Percentiles rank a stretch among this genome's conserved stretches.
Evolutionary conservation across 2,329 filamentous ascomycete genomes (phyloP).

Genomic region (Botryotinia narcissicola): DNA sequence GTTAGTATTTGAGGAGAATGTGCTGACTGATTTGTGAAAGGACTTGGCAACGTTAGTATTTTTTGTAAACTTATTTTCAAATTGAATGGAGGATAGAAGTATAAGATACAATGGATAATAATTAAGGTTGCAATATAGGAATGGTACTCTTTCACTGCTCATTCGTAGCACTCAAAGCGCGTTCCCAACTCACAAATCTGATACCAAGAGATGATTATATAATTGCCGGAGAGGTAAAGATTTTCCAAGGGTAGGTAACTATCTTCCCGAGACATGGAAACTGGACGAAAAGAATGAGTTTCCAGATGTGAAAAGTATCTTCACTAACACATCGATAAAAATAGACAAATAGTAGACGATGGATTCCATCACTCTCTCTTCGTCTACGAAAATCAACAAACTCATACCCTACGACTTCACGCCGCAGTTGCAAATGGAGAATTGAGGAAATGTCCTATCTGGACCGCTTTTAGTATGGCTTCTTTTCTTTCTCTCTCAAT

Average conservation of each 20-base stretch:
- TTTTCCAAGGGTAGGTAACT: constrained; percentile 56
- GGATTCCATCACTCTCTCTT: constrained; percentile 52
- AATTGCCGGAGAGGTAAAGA: constrained; percentile 48
- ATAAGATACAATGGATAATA: neutral
- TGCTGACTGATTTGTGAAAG: neutral
- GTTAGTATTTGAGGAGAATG: neutral
- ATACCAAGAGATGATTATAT: constrained; percentile 48
- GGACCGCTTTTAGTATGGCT: constrained; percentile 59
- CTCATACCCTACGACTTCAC: constrained; percentile 52
- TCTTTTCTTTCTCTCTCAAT: neutral
- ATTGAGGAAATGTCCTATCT: constrained; percentile 55
- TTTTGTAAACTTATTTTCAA: no score
- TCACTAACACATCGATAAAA: neutral
- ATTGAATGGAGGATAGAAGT: neutral
- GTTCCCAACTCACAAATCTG: constrained; percentile 46
- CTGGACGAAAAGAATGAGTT: neutral
- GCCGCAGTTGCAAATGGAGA: constrained; percentile 56
- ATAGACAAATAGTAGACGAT: constrained; percentile 56
- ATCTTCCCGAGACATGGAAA: neutral
- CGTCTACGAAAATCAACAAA: constrained; percentile 52
- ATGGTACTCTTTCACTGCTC: constrained; percentile 59
- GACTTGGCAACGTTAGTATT: constrained; percentile 20
- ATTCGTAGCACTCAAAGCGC: constrained; percentile 56
- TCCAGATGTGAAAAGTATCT: neutral
- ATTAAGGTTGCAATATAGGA: constrained; percentile 42